Percentiles rank a stretch among this genome's conserved stretches.
Conservation (phyloP, 1,284 basidiomycete genomes). For the Vanrija sp. region DNA sequence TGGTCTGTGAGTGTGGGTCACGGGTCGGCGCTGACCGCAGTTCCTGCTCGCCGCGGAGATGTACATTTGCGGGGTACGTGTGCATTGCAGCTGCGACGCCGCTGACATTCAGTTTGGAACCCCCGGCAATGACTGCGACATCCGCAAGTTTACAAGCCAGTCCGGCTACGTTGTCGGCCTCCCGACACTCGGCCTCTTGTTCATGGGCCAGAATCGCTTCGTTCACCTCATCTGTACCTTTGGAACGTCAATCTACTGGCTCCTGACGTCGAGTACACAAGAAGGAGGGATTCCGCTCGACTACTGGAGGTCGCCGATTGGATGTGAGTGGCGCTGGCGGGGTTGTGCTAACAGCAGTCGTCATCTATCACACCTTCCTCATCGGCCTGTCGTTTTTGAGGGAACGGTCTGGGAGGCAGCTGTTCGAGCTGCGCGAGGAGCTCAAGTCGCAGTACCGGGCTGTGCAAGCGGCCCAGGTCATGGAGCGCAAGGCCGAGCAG, state of each 20-base stretch:
- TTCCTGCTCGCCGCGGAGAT: no score
- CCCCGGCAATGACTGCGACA: no score
- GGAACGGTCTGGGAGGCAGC: constrained; percentile 57
- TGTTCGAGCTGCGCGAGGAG: constrained; percentile 62
- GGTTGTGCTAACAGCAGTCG: constrained; percentile 18
- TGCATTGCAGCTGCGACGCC: no score
- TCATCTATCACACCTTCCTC: constrained; percentile 45
- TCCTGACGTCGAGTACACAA: no score
- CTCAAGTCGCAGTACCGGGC: constrained; percentile 68
- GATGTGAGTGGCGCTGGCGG: no score
- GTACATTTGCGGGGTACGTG: no score
- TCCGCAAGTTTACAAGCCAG: neutral
- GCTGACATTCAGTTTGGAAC: no score
- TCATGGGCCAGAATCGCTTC: constrained; percentile 64
- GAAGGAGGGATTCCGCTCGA: no score
- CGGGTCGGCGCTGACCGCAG: no score
- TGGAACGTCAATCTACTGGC: no score
- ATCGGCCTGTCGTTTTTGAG: constrained; percentile 41
- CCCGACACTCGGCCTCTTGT: constrained; percentile 72
- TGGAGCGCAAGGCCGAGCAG: constrained; percentile 72
- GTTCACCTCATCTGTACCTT: constrained; percentile 53
- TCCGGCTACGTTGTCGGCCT: constrained; percentile 50
- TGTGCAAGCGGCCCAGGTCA: constrained; percentile 77
- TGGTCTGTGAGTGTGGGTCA: no score
- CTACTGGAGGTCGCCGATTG: no score